Base-by-base conservation (phyloP, 768 basidiomycete genomes). In the Daedaleopsis sinensis region DNA sequence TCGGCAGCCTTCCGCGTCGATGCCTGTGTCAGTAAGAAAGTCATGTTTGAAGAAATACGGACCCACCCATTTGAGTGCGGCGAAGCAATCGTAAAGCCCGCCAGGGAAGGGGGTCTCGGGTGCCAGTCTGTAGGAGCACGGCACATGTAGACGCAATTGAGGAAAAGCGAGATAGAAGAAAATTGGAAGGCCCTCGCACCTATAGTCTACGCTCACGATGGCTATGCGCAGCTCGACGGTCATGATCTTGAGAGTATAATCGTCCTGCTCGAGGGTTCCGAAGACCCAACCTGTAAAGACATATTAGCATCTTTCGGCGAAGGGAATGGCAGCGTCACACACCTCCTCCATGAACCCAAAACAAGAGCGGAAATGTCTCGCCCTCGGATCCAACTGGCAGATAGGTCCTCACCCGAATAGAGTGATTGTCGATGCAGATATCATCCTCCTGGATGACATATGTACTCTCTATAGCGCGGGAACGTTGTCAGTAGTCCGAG, bases 21-120 rank as follows among this genome's bases (percentile, higher is more conserved):
- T 7, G 4, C 27, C 27, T 32, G 4, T 32, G 13, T 13, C 27
- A 9, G 19, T 6, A 15, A 19, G 27, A 13, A 10, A 21, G 19
- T 1, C 12, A 37, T 2, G 18, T 6, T 15, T 42, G 13, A 32
- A 10, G 24, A 36, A 47, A 36, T 10, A 16, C 46, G 5, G 55
- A 58, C 61, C 3, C 24, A 71, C 71, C 70, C 70, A 71, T 64
- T 71, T 67, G 43, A 72, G 42, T 5, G 65, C 67, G 16, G 63
- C 63, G 43, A 62, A 71, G 18, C 59, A 62, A 37, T 72, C 69
- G 52, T 71, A 58, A 12, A 67, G 37, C 5, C 58, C 61, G 8
- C 54, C 59, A 8, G 71, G 71, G 48, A 66, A 71, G 4, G 67
- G 64, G 51, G 67, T 47, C 52, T 72, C 71, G 3, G 71, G 71